Percentiles rank a stretch among this genome's conserved stretches.
Conservation (phyloP, 73 alveolate species). For the Paramecium sexaurelia region DNA sequence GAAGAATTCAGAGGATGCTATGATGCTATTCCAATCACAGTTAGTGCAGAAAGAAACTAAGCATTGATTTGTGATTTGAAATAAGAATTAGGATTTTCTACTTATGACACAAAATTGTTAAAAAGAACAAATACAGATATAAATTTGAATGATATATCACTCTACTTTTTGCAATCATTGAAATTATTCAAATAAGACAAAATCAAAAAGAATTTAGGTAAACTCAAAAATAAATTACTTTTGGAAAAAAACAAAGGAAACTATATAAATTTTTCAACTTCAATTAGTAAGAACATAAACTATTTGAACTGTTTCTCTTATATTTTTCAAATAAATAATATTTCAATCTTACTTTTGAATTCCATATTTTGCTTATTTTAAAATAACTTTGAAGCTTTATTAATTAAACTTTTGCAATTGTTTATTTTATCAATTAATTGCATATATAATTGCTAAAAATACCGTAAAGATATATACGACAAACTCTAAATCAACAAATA, state of each 20-base stretch:
- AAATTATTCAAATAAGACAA: neutral
- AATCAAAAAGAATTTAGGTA: neutral
- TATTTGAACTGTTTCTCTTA: neutral
- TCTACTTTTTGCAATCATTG: neutral
- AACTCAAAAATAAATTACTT: neutral
- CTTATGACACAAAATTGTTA: neutral
- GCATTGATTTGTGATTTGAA: neutral
- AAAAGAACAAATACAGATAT: conserved; percentile 19
- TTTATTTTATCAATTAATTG: neutral
- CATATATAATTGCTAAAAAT: neutral
- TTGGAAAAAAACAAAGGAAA: neutral
- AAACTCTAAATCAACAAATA: neutral
- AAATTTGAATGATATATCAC: neutral
- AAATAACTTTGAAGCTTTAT: neutral
- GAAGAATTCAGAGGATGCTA: neutral
- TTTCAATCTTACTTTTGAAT: neutral
- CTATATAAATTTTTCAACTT: neutral
- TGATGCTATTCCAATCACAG: neutral
- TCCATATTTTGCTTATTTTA: neutral
- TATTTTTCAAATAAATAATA: neutral
- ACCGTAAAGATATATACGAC: neutral
- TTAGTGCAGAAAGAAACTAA: neutral
- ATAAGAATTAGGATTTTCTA: neutral
- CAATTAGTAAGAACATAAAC: neutral
- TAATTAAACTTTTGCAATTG: neutral